Evolutionary conservation across 495 filamentous ascomycete species (phyloP).

Genomic region (Penicillium angulare): DNA sequence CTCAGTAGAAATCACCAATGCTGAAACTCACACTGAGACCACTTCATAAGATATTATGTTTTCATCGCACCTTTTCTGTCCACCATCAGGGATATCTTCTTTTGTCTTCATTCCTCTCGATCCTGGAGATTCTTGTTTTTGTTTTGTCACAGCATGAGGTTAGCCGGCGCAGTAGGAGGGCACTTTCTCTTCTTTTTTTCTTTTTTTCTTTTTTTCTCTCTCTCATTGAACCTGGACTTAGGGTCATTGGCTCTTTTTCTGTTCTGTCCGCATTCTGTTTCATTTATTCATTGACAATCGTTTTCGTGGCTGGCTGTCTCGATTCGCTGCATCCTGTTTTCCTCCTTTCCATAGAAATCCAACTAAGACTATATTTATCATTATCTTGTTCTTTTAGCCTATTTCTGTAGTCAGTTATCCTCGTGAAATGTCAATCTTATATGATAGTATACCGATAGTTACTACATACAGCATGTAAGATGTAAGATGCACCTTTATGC

Average conservation of each 20-base stretch:
- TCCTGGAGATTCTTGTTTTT: conserved; percentile 1
- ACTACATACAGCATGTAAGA: too few relatives aligned
- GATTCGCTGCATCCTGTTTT: background rate
- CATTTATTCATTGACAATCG: conserved; percentile 4
- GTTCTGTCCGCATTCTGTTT: background rate
- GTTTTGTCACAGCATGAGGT: conserved; percentile 17
- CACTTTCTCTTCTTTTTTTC: background rate
- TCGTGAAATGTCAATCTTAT: too few relatives aligned
- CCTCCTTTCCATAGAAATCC: conserved; percentile 2
- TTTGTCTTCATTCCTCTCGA: conserved; percentile 3
- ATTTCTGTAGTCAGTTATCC: too few relatives aligned
- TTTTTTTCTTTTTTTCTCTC: background rate
- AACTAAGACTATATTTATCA: background rate
- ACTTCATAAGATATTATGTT: conserved; percentile 21
- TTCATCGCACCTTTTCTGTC: conserved; percentile 1
- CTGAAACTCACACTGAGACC: conserved; percentile 24
- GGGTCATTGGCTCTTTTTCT: conserved; percentile 1
- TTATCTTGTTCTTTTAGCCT: background rate
- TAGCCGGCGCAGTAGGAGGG: conserved; percentile 20
- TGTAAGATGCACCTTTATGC: too few relatives aligned
- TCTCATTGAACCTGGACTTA: too few relatives aligned
- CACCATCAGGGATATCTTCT: background rate
- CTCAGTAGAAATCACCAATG: conserved; percentile 36
- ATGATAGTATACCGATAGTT: too few relatives aligned
- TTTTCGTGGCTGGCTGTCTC: conserved; percentile 10